Base-by-base conservation (phyloP, 176 grass and related monocot genomes). In the Musa beccarii region DNA sequence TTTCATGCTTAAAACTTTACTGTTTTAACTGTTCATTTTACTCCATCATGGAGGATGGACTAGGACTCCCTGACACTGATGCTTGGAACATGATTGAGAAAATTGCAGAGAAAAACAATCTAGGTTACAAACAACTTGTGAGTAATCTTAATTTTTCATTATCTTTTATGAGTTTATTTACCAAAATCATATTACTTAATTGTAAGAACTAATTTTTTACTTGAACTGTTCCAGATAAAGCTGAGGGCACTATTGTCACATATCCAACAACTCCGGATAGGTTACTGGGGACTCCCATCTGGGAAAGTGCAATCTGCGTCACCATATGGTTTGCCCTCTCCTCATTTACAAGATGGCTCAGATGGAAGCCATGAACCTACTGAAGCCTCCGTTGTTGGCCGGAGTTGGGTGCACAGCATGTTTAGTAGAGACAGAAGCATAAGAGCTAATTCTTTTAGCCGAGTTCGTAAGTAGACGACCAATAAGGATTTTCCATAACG, bases 71-170 rank as follows among this genome's bases (percentile, higher is more conserved):
- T 86, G 95, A 99, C 85, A 79, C 84, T 12, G 95, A 99, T 82
- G 86, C 95, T 82, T 99, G 95, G 95, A 89, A 91, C 72, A 94
- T 94, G 86, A 94, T 99, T 73, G 95, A 99, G 88, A 99, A 94
- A 91, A 91, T 99, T 85, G 84, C 90, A 8, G 95, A 94, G 79
- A 93, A 87, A 87, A 99, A 99, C 76, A 99, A 99, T 63, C 84
- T 99, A 78, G 95, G 90, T 77, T 99, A 90, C 82, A 94, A 94
- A 49, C 95, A 99, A 79, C 90, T 99, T 77, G 95, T 99, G 85
- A 91, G 95, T 89, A 29, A 78, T 80, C 72, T 64, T 78, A 20
- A 65, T 19, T 66, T 63, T 56, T 29, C 50, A 64, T 65, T 9
- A 51, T 75, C 73, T 15, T 79, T 62, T 12, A 59, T 17, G 82